Percentiles rank a stretch among this genome's conserved stretches.
phyloP scores from a whole-genome alignment of 257 asterid genomes.

The Solanum pennellii region DNA sequence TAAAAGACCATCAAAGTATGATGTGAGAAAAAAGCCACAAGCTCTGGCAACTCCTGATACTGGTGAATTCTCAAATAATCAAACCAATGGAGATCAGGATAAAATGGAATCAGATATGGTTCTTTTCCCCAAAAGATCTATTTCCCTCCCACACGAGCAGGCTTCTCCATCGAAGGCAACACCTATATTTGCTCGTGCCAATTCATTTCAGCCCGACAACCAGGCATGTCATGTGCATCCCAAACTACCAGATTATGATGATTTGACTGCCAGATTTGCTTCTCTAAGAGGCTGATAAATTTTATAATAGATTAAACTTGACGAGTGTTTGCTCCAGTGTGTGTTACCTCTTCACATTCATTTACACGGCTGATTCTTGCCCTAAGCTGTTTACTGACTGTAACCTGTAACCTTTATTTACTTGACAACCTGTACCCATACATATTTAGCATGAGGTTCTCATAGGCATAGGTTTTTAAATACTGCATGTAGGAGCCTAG shows the following conservation, averaged over 20 bases:
- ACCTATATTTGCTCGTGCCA: slow-evolving; percentile 51
- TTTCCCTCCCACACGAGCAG: slow-evolving; percentile 59
- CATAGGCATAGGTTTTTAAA: neutral
- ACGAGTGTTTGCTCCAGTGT: neutral
- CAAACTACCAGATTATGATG: slow-evolving; percentile 86
- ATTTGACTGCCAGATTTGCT: slow-evolving; percentile 84
- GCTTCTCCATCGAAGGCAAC: slow-evolving; percentile 20
- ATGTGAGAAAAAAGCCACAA: slow-evolving; percentile 22
- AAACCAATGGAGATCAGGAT: slow-evolving; percentile 10
- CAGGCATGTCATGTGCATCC: slow-evolving; percentile 90
- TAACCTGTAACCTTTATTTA: neutral
- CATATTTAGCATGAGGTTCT: neutral
- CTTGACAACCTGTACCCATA: neutral
- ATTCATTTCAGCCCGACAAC: slow-evolving; percentile 64
- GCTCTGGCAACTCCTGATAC: slow-evolving; percentile 11
- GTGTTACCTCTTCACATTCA: neutral
- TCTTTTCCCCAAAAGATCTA: slow-evolving; percentile 47
- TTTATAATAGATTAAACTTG: neutral
- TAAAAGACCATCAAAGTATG: slow-evolving; percentile 56
- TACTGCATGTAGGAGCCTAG: neutral
- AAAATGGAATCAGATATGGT: slow-evolving; percentile 15
- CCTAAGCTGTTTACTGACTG: neutral
- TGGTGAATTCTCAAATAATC: slow-evolving; percentile 33
- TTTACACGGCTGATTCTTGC: neutral
- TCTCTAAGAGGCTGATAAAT: slow-evolving; percentile 59